Percentiles rank a stretch among this genome's conserved stretches.
Evolutionary conservation across 2,329 filamentous ascomycete species (phyloP).

Genomic region (Talaromyces sp.): DNA sequence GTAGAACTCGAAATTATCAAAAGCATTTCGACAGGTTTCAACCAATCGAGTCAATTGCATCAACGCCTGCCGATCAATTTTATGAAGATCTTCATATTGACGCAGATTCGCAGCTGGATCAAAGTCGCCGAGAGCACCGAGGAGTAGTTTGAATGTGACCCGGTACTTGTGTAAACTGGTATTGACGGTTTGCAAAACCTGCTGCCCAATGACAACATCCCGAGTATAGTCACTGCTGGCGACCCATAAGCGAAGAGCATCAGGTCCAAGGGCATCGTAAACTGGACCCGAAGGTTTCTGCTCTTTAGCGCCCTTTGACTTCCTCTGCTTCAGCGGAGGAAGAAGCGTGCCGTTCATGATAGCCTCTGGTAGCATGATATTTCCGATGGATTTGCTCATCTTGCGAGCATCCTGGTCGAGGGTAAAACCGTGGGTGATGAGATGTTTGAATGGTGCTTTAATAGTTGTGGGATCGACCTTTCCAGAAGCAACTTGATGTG

Average conservation of each 20-base stretch:
- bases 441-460: slow-evolving; percentile 73
- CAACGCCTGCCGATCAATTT: slow-evolving; percentile 72
- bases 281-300: slow-evolving; percentile 36
- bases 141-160: slow-evolving; percentile 83
- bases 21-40: slow-evolving; percentile 63
- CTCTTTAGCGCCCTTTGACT: slow-evolving; percentile 51
- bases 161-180: slow-evolving; percentile 80
- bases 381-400: slow-evolving; percentile 97
- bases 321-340: slow-evolving; percentile 65
- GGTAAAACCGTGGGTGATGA: slow-evolving; percentile 96
- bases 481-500: slow-evolving; percentile 49
- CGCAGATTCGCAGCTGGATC: slow-evolving; percentile 41
- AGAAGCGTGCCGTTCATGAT: slow-evolving; percentile 83
- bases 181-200: slow-evolving; percentile 74
- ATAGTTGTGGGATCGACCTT: slow-evolving; percentile 28
- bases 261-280: slow-evolving; percentile 75
- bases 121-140: slow-evolving; percentile 68
- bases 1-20: slow-evolving; percentile 76
- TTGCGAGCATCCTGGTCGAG: slow-evolving; percentile 88
- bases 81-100: slow-evolving; percentile 53
- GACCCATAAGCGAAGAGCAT: slow-evolving; percentile 86
- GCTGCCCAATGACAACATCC: slow-evolving; percentile 78
- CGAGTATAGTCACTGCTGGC: slow-evolving; percentile 88
- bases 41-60: slow-evolving; percentile 69
- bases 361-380: slow-evolving; percentile 74